phyloP scores from a whole-genome alignment of 805 yeast species.

The Lipomyces sp. region DNA sequence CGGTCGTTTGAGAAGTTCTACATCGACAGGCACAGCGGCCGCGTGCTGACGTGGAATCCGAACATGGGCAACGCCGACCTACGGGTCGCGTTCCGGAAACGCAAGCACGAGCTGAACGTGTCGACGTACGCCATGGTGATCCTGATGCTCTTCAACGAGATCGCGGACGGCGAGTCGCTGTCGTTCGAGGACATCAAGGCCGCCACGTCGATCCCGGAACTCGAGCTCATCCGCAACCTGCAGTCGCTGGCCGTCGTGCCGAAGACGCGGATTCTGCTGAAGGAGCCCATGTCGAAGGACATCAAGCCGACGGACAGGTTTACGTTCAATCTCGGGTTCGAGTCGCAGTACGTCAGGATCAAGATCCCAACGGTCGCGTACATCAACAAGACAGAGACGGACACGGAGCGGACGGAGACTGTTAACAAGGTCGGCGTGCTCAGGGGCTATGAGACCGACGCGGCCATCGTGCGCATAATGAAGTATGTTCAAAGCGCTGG shows the following conservation, averaged over 20 bases:
- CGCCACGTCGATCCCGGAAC: conserved; percentile 66
- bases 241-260: conserved; percentile 85
- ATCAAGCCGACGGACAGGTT: conserved; percentile 63
- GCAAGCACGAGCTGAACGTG: conserved; percentile 73
- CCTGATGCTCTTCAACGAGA: conserved; percentile 66
- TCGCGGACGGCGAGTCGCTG: conserved; percentile 42
- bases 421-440: conserved; percentile 58
- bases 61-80: conserved; percentile 70
- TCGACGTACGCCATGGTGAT: conserved; percentile 79
- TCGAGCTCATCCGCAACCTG: conserved; percentile 71
- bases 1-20: conserved; percentile 53
- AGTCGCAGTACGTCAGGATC: conserved; percentile 62
- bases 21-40: conserved; percentile 50
- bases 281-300: conserved; percentile 71
- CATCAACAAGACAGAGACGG: conserved; percentile 45
- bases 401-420: conserved; percentile 49
- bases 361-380: conserved; percentile 68
- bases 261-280: conserved; percentile 67
- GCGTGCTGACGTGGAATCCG: conserved; percentile 74
- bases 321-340: conserved; percentile 63
- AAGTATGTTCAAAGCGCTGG: conserved; percentile 40
- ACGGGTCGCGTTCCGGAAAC: conserved; percentile 61
- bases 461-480: conserved; percentile 86
- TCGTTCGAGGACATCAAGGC: conserved; percentile 61
- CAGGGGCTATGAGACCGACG: conserved; percentile 67